These are phyloP conservation scores for Diutina siamensis DNA, from an alignment of 1,139 yeast genomes.

Conservation along the genomic window DNA sequence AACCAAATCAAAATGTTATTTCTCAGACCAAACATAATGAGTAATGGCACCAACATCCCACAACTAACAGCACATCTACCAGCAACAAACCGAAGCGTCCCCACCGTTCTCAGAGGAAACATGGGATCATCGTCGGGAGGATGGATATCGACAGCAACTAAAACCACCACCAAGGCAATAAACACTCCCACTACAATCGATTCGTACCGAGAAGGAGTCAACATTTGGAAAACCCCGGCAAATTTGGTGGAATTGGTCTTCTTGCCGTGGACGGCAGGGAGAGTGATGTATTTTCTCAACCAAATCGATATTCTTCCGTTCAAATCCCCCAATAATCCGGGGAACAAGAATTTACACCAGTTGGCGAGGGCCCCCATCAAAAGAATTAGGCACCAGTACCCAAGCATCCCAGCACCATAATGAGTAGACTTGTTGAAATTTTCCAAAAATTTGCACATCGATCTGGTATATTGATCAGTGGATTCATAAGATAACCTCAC, in stretches of 20 bases:
- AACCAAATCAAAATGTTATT: conserved; percentile 1
- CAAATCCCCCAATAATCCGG: conserved; percentile 1
- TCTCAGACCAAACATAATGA: neutral
- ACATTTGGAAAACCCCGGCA: neutral
- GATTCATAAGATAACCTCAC: neutral
- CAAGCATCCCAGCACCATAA: conserved; percentile 4
- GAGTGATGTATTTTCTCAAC: neutral
- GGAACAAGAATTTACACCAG: neutral
- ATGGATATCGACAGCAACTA: neutral
- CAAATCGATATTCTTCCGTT: neutral
- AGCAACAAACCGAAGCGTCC: neutral
- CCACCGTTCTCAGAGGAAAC: neutral
- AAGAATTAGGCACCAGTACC: neutral
- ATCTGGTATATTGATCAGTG: neutral
- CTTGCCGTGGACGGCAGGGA: neutral
- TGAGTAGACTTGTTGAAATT: conserved; percentile 3
- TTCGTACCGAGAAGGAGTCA: conserved; percentile 2
- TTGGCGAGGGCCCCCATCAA: conserved; percentile 3
- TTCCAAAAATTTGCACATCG: conserved; percentile 2
- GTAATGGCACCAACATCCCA: conserved; percentile 1
- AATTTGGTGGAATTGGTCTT: neutral
- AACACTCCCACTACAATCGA: neutral
- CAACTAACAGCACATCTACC: neutral
- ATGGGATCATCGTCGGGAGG: conserved; percentile 3
- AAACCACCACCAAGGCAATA: neutral